Evolutionary conservation across 768 basidiomycete genomes (phyloP).

Genomic region (Trametes sanguinea): DNA sequence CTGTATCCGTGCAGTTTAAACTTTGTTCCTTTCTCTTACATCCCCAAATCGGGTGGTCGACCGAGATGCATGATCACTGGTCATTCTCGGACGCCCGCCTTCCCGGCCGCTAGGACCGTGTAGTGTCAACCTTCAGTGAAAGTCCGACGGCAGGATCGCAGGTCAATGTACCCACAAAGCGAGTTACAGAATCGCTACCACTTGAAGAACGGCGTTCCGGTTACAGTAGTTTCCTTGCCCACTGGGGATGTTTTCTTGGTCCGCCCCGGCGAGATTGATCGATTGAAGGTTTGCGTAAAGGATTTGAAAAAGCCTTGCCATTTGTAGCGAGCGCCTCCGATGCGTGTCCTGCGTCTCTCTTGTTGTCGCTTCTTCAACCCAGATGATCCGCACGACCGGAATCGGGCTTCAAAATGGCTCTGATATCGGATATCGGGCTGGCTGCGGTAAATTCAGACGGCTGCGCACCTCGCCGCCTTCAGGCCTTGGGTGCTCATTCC

Average conservation of each 20-base stretch:
- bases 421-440: slow-evolving; percentile 8
- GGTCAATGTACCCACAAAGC: not conserved
- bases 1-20: not conserved
- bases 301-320: not conserved
- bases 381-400: not conserved
- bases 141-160: not conserved
- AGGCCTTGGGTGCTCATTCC: not conserved
- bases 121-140: not conserved
- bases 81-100: not conserved
- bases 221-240: no score
- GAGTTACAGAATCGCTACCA: not conserved
- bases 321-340: not conserved
- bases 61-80: not conserved
- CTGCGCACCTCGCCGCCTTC: not conserved
- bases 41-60: not conserved
- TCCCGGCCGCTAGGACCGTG: not conserved
- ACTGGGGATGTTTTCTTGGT: no score
- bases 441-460: not conserved
- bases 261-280: no score
- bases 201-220: not conserved
- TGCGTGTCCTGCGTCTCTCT: not conserved
- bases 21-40: not conserved
- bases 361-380: not conserved
- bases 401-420: slow-evolving; percentile 3
- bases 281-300: no score